A percentile compares a stretch with the other conserved stretches of the same genome.
These are phyloP conservation scores for Stylosanthes scabra DNA, from an alignment of 331 rosid species.

Conservation along the genomic window DNA sequence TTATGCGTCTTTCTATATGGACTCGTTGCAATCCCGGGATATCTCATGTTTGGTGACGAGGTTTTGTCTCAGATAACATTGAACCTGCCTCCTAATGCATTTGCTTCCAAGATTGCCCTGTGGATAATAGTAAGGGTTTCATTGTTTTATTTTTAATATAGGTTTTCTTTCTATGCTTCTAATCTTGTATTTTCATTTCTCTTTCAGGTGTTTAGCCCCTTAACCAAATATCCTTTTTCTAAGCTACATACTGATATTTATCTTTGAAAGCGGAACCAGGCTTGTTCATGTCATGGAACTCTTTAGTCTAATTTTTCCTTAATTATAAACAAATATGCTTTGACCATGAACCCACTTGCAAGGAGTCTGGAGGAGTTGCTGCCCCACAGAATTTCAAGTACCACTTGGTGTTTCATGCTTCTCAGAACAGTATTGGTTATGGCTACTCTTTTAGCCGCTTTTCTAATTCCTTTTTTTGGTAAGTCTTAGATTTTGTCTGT, in stretches of 20 bases:
- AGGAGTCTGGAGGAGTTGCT: conserved; percentile 84
- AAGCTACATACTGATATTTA: background rate
- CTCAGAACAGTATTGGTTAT: conserved; percentile 69
- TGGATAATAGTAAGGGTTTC: conserved; percentile 72
- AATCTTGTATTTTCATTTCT: conserved; percentile 32
- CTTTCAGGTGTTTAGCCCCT: conserved; percentile 75
- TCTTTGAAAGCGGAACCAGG: conserved; percentile 20
- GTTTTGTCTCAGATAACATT: conserved; percentile 75
- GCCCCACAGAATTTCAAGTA: conserved; percentile 55
- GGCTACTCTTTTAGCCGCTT: conserved; percentile 72
- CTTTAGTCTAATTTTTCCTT: conserved; percentile 48
- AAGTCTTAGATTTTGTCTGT: conserved; percentile 27
- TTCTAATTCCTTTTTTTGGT: conserved; percentile 88
- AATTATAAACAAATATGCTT: conserved; percentile 64
- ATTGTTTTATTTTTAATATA: background rate
- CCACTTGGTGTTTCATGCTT: conserved; percentile 62
- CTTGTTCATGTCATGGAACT: conserved; percentile 27
- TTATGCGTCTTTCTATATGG: conserved; percentile 67
- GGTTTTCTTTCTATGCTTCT: background rate
- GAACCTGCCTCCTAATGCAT: conserved; percentile 64
- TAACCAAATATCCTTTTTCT: conserved; percentile 83
- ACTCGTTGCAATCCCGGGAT: conserved; percentile 68
- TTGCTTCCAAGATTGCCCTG: conserved; percentile 67
- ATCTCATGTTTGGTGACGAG: conserved; percentile 75
- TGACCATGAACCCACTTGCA: conserved; percentile 85